Evolutionary conservation across 2,329 filamentous ascomycete genomes (phyloP), one percentile per base, ranked within the genome.

Genomic region (Orbilia ellipsospora): DNA sequence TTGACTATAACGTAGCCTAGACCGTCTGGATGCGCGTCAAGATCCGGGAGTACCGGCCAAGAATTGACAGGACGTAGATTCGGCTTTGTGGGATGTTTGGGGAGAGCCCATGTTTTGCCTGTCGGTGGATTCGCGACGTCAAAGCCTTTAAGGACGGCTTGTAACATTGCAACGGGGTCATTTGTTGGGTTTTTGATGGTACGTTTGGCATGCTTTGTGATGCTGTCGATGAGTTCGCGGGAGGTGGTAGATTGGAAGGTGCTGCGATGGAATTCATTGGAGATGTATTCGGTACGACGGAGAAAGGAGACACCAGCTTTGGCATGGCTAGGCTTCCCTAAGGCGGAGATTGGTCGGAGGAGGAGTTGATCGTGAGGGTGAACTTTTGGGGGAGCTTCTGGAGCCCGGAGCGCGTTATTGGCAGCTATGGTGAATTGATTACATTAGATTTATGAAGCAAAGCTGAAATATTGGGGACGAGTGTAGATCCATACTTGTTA

Each of bases 241-340:
- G 87, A 86, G 26, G 86, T 86, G 28, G 85, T 86, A 0, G 85
- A 85, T 60, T 88, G 86, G 69, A 83, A 83, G 36, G 82, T 82
- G 16, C 80, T 81, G 80, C 88, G 88, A 4, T 84, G 81, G 31
- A 84, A 84, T 20, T 84, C 83, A 16, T 75, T 75, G 10, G 92
- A 92, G 80, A 97, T 97, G 84, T 98, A 98, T 83, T 99, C 95
- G 67, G 95, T 98, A 80, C 94, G 89, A 70, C 95, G 92, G 79
- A 99, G 87, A 87, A 99, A 99, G 77, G 93, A 97, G 64, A 97
- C 93, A 13, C 78, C 78, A 20, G 77, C 52, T 77, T 90, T 90
- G 16, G 90, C 86, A 77, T 92, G 91, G 77, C 88, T 88, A 52
- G 90, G 90, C 83, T 97, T 96, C 79, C 93, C 93, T 20, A 99